Evolutionary conservation across 352 stramenopile genomes (phyloP).

Genomic region (Globisporangium apiculatum): DNA sequence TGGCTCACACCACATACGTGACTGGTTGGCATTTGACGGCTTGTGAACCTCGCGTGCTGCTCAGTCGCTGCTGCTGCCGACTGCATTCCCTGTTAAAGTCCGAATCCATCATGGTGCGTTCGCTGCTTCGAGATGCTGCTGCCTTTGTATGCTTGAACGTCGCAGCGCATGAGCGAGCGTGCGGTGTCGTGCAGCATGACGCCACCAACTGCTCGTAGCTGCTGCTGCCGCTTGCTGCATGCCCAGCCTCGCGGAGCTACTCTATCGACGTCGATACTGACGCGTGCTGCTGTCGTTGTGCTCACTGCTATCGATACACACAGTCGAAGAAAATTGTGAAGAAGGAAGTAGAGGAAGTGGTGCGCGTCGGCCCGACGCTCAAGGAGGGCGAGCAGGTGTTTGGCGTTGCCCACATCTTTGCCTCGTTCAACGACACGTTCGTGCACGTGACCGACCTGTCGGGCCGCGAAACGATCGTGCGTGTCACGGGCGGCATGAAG

Average conservation of each 20-base stretch:
- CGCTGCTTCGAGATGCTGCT: not conserved
- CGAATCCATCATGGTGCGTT: conserved; percentile 85
- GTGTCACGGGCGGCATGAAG: conserved; percentile 99
- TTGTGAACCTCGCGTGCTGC: not conserved
- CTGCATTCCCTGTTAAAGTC: conserved; percentile 74
- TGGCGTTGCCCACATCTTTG: conserved; percentile 99
- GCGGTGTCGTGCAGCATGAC: not conserved
- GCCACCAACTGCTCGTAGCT: not conserved
- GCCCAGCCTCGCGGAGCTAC: not conserved
- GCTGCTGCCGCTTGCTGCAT: not conserved
- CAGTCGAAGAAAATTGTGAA: conserved; percentile 83
- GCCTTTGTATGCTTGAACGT: not conserved
- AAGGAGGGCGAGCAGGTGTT: conserved; percentile 99
- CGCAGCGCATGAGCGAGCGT: not conserved
- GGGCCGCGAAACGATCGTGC: conserved; percentile 98
- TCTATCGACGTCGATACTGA: too few relatives aligned
- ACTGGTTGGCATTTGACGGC: too few relatives aligned
- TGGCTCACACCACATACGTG: too few relatives aligned
- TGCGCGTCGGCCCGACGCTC: conserved; percentile 90
- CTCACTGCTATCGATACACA: not conserved
- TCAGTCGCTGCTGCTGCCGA: conserved; percentile 3
- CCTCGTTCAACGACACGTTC: conserved; percentile 99
- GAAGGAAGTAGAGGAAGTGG: conserved; percentile 91
- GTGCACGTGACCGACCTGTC: conserved; percentile 99
- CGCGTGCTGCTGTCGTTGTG: not conserved